A percentile compares a stretch with the other conserved stretches of the same genome.
Conservation (phyloP, 2,329 filamentous ascomycete genomes). For the Fonsecaea nubica region DNA sequence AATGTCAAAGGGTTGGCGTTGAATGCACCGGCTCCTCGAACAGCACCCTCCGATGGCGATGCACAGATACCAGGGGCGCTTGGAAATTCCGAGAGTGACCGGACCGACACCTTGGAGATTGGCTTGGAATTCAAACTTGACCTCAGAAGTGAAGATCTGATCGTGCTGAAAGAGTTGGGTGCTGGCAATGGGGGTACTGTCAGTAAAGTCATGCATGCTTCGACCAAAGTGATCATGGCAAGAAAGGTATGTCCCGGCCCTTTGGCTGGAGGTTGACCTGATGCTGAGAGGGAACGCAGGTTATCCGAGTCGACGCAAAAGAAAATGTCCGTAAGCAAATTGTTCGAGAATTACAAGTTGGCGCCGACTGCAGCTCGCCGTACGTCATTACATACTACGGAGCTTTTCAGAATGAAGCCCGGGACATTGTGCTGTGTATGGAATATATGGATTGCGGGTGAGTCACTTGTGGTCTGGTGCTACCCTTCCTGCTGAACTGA, state of each 20-base stretch:
- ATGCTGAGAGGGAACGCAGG: slow-evolving; percentile 59
- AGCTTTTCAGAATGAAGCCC: slow-evolving; percentile 93
- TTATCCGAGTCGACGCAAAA: slow-evolving; percentile 98
- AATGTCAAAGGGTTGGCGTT: slow-evolving; percentile 96
- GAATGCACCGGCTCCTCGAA: slow-evolving; percentile 72
- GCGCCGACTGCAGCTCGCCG: slow-evolving; percentile 95
- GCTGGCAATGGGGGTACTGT: slow-evolving; percentile 97
- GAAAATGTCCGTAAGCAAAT: slow-evolving; percentile 97
- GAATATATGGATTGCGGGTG: slow-evolving; percentile 99
- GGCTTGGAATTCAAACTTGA: slow-evolving; percentile 97
- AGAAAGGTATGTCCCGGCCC: slow-evolving; percentile 73
- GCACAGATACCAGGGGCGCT: slow-evolving; percentile 65
- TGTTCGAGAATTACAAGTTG: slow-evolving; percentile 94
- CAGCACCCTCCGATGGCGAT: slow-evolving; percentile 75
- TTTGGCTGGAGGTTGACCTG: not conserved
- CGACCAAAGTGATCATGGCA: slow-evolving; percentile 95
- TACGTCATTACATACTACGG: slow-evolving; percentile 98
- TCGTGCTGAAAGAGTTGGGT: slow-evolving; percentile 91
- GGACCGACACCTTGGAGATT: slow-evolving; percentile 82
- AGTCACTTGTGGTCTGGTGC: slow-evolving; percentile 47
- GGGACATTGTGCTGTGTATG: slow-evolving; percentile 99
- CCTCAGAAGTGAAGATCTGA: slow-evolving; percentile 86
- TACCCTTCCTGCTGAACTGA: not conserved
- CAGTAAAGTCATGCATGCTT: slow-evolving; percentile 95
- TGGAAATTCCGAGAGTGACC: slow-evolving; percentile 64